Evolutionary conservation across 2,329 filamentous ascomycete species (phyloP), one percentile per base, ranked within the genome.

Genomic region (Hysterium pulicare): DNA sequence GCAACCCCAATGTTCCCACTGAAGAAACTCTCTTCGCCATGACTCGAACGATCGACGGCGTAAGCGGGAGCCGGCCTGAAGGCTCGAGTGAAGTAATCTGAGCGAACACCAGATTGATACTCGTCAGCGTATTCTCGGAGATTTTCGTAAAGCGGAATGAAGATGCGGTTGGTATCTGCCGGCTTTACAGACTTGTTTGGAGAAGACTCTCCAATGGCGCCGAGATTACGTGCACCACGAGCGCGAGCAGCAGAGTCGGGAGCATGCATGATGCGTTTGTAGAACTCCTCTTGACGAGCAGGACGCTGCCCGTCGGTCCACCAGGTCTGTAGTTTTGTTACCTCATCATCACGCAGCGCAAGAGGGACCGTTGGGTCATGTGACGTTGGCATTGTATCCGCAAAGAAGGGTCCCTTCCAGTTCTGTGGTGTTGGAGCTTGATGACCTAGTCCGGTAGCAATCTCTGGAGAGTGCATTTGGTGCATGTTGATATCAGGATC

Each of bases 81-180:
- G 2, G 35, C 38, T 33, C 57, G 60, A 17, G 57, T 67, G 49
- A 69, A 74, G 53, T 71, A 69, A 33, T 65, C 64, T 44, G 28
- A 50, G n/a, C 22, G 60, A 49, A 42, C 59, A 4, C 48, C 49
- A 31, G 44, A 37, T 11, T 42, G 44, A 13, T 15, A 11, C 17
- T 61, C 70, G 26, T 65, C 53, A 10, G 61, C 57, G 45, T 75
- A 74, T 21, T 63, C 61, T 6, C 59, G 58, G 2, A 74, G 58
- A 23, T 63, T 71, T 47, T 73, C 70, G 38, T 68, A 64, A 9
- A 73, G 47, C 2, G 68, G 63, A 5, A 72, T 60, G 40, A 73
- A 65, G 3, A 68, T 43, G 26, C 59, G 62, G 15, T 11, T 50
- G 49, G 31, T 50, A 51, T 23, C 37, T 44, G 7, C 42, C 17